Conservation (phyloP, 345 rosid species). For the Lenwebbia sp. region DNA sequence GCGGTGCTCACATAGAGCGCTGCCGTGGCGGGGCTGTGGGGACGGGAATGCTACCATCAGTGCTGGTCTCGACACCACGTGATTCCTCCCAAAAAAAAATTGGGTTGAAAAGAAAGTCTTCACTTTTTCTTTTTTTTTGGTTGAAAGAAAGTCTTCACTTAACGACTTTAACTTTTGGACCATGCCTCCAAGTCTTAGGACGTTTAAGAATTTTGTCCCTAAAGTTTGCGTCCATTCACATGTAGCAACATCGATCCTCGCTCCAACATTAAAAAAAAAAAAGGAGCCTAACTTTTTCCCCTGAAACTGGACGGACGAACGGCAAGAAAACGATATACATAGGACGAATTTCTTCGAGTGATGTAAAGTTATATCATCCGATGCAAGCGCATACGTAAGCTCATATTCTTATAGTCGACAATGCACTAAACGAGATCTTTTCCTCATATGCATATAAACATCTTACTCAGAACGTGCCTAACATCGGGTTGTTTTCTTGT, state of each 20-base stretch:
- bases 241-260: background rate
- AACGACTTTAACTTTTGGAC: background rate
- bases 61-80: constrained; percentile 37
- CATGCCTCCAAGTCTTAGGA: background rate
- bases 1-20: constrained; percentile 53
- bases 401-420: background rate
- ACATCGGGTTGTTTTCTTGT: background rate
- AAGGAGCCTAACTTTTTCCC: background rate
- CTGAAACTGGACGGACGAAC: background rate
- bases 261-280: background rate
- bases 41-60: constrained; percentile 34
- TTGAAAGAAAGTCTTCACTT: no score
- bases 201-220: background rate
- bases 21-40: constrained; percentile 14
- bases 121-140: no score
- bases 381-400: background rate
- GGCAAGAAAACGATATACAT: background rate
- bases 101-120: background rate
- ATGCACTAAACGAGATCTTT: background rate
- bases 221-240: background rate
- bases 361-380: background rate
- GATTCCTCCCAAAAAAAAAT: constrained; percentile 23
- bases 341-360: background rate
- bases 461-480: background rate
- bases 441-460: background rate